Base-by-base conservation (phyloP, 306 rosid species). In the Fragaria vesca region DNA sequence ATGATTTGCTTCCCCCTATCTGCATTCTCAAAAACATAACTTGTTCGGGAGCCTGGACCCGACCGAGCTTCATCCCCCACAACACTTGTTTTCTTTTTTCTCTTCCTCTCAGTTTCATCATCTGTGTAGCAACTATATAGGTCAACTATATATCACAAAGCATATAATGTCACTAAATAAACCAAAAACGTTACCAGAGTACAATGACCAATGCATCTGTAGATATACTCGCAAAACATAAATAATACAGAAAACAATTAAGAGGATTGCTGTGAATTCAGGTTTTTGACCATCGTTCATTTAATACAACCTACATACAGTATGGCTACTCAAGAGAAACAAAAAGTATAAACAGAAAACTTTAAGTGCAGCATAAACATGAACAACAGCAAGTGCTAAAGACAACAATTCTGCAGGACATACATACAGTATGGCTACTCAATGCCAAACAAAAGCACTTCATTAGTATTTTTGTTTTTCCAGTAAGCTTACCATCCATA, bases 401-500 rank as follows among this genome's bases (percentile, higher is more conserved):
- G 24, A 20, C 46, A 65, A 65, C 46, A 32, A 63, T 16, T 63
- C 21, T 63, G 11, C 69, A 7, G 46, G 70, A 65, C 70, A 16
- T 34, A 34, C 12, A 2, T 65, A 65, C 69, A 65, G 12, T 17
- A 36, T 16, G 6, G 50, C 46, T 66, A 12, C 50, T 40, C 30
- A 40, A 20, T 18, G 50, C 16, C 71, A 67, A 40, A 18, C 15
- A 16, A 30, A 67, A 40, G 50, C 45, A 65, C 20, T 12, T 28
- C 40, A 13, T 61, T 61, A 28, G 40, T 18, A 61, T 12, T 26
- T 12, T 26, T 26, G 10, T 55, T 13, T 13, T 63, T 24, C 4
- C 6, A 15, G 46, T 72, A 80, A 34, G 20, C 89, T 82, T 89
- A 95, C 98, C 97, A 78, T 92, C 98, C 95, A 92, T 87, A 67